Base-by-base conservation (phyloP, 2,329 filamentous ascomycete species). In the Albophoma yamanashiensis region DNA sequence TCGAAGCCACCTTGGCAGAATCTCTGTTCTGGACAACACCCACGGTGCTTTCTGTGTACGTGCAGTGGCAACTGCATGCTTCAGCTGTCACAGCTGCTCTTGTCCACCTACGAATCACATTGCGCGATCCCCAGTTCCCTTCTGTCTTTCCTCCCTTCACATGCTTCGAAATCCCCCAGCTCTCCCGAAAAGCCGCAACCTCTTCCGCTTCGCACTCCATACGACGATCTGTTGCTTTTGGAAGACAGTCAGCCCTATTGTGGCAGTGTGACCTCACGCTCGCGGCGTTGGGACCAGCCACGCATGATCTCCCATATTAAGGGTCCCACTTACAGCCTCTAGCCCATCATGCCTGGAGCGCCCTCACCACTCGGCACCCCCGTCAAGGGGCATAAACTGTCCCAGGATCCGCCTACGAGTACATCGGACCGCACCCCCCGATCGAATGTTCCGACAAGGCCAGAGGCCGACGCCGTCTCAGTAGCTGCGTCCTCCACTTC, bases 331-430 rank as follows among this genome's bases (percentile, higher is more conserved):
- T 9, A 11, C 31, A 34, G 2, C 47, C 7, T 52, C 47, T n/a
- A 34, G 56, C 58, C 58, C 61, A 65, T 66, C 64, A 71, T 71
- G 69, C 67, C 67, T 64, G 59, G 58, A 59, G 63, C 63, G 39
- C 25, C 58, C 22, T 59, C 60, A 47, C 38, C 39, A 39, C 3
- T 5, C 27, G 27, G 27, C 52, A 45, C 57, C 55, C 50, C 55
- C 14, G 31, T 55, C 56, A 61, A 64, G 60, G 63, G 63, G 58
- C 45, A 53, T 55, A 22, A 62, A 60, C 55, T 39, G 56, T 43
- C 38, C 34, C 47, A 43, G 34, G 36, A 40, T 52, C 3, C 20
- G 14, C 47, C 15, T 50, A 34, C 36, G 11, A 38, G 36, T 14
- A 38, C 58, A 22, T 53, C 20, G 27, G 50, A 59, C 52, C 55